Evolutionary conservation across 106 monocot genomes (phyloP).

Genomic region (Dioscorea dumetorum): DNA sequence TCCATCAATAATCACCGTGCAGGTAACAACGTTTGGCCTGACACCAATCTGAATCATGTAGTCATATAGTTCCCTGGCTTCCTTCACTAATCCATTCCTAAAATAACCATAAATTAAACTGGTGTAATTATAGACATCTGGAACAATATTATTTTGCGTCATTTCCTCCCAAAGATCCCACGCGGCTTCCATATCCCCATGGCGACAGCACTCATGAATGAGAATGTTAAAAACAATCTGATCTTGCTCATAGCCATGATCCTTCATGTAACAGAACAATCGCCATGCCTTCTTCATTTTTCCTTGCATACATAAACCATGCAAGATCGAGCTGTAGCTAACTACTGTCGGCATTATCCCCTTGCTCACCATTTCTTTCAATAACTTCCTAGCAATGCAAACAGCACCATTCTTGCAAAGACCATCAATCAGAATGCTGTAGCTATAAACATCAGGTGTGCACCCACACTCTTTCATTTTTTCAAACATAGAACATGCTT

Average conservation of each 20-base stretch:
- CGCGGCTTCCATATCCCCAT: slow-evolving; percentile 20
- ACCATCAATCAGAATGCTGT: slow-evolving; percentile 30
- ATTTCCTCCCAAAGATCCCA: slow-evolving; percentile 10
- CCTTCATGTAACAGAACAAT: slow-evolving; percentile 12
- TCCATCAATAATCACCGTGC: slow-evolving; percentile 10
- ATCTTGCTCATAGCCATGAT: slow-evolving; percentile 5
- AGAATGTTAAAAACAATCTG: slow-evolving; percentile 15
- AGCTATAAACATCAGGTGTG: slow-evolving; percentile 14
- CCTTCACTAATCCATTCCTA: slow-evolving; percentile 10
- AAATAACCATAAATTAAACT: slow-evolving; percentile 23
- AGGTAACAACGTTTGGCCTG: slow-evolving; percentile 21
- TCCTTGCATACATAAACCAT: slow-evolving; percentile 11
- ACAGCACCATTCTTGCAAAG: slow-evolving; percentile 15
- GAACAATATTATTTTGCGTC: slow-evolving; percentile 10
- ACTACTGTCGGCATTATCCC: slow-evolving; percentile 15
- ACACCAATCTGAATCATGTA: slow-evolving; percentile 9
- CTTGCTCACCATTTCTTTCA: slow-evolving; percentile 14
- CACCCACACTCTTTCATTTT: slow-evolving; percentile 5
- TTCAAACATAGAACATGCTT: slow-evolving; percentile 11
- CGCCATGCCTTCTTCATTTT: slow-evolving; percentile 6
- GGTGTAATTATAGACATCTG: slow-evolving; percentile 20
- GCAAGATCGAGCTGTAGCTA: slow-evolving; percentile 20
- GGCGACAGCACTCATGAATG: slow-evolving; percentile 16
- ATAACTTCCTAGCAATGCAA: slow-evolving; percentile 6
- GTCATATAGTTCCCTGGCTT: slow-evolving; percentile 10